These are phyloP conservation scores for Allium fistulosum DNA, from an alignment of 106 monocot genomes.

Conservation along the genomic window DNA sequence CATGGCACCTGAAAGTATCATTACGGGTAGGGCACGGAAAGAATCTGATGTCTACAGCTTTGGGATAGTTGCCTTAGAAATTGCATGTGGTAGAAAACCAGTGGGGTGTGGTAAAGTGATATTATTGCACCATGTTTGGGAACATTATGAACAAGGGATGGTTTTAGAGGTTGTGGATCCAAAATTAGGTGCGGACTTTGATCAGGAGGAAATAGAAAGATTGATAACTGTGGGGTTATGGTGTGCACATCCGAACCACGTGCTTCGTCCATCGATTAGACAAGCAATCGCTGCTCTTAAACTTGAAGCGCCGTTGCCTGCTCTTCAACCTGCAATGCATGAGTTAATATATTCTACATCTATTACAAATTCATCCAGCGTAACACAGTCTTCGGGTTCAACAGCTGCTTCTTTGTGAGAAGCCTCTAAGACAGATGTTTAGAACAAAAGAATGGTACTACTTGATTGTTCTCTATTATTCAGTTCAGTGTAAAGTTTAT, in stretches of 20 bases:
- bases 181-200: background rate
- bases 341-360: background rate
- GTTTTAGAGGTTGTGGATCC: constrained; percentile 4
- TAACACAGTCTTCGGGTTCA: no score
- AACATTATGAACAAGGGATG: background rate
- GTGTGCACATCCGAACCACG: constrained; percentile 8
- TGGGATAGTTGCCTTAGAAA: no score
- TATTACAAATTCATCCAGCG: no score
- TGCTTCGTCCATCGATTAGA: constrained; percentile 3
- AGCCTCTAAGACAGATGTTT: no score
- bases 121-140: constrained; percentile 3
- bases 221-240: constrained; percentile 3
- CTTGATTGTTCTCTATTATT: no score
- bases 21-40: no score
- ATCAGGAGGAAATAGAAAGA: constrained; percentile 3
- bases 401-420: no score
- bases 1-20: constrained; percentile 9
- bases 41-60: no score
- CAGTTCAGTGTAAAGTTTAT: no score
- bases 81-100: no score
- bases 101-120: background rate
- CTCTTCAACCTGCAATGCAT: constrained; percentile 1
- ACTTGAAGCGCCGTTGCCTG: background rate
- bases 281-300: constrained; percentile 1
- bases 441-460: no score